Evolutionary conservation across 805 yeast genomes (phyloP).

Genomic region (Candida argentea): DNA sequence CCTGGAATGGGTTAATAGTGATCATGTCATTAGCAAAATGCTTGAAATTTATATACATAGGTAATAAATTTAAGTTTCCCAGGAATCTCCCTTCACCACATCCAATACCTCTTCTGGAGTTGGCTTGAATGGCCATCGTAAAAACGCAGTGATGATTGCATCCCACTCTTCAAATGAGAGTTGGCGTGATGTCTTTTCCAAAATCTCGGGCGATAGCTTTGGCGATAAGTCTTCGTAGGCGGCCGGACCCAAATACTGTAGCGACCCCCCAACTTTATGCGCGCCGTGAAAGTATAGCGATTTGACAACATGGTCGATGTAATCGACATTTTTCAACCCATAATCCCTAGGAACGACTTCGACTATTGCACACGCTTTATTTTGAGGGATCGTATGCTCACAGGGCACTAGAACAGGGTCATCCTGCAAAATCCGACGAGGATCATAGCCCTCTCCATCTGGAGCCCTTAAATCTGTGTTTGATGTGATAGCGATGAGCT

Average conservation of each 20-base stretch:
- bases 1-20: too few species aligned
- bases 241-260: slow-evolving; percentile 69
- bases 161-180: slow-evolving; percentile 48
- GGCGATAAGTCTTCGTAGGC: slow-evolving; percentile 46
- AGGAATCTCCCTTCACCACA: slow-evolving; percentile 6
- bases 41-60: too few species aligned
- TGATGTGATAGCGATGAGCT: slow-evolving; percentile 40
- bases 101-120: slow-evolving; percentile 11
- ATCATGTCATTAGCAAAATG: too few species aligned
- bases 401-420: slow-evolving; percentile 25
- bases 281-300: slow-evolving; percentile 12
- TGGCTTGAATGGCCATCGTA: slow-evolving; percentile 86
- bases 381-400: slow-evolving; percentile 17
- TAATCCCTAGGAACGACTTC: slow-evolving; percentile 39
- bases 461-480: slow-evolving; percentile 10
- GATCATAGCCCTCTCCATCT: slow-evolving; percentile 26
- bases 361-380: slow-evolving; percentile 40
- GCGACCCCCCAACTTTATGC: slow-evolving; percentile 38
- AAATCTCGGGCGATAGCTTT: slow-evolving; percentile 17
- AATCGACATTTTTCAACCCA: slow-evolving; percentile 36
- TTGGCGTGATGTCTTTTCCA: slow-evolving; percentile 36
- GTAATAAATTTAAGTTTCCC: slow-evolving; percentile 3
- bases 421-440: slow-evolving; percentile 23
- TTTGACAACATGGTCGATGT: slow-evolving; percentile 54
- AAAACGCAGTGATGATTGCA: slow-evolving; percentile 41